Percentiles rank a stretch among this genome's conserved stretches.
Evolutionary conservation across 148 eudicot genomes (phyloP).

Genomic region (Rhododendron griersonianum): DNA sequence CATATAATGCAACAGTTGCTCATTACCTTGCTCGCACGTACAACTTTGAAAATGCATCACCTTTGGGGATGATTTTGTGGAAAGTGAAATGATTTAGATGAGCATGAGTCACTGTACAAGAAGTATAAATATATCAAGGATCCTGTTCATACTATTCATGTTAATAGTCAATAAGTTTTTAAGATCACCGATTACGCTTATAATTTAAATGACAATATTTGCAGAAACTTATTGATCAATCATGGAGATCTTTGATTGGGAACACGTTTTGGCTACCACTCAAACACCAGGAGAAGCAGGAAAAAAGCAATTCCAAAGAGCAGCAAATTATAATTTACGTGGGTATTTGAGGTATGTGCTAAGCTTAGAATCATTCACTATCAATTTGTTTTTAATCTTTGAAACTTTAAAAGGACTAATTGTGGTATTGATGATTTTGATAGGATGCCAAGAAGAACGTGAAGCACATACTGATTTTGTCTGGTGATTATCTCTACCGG

Average conservation of each 20-base stretch:
- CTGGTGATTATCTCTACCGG: constrained; percentile 83
- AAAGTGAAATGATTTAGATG: too few species aligned
- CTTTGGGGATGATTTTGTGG: too few species aligned
- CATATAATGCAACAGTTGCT: too few species aligned
- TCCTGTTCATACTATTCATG: too few species aligned
- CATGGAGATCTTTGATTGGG: background rate
- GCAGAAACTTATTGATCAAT: too few species aligned
- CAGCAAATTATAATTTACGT: constrained; percentile 86
- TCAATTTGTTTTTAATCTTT: background rate
- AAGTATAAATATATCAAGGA: too few species aligned
- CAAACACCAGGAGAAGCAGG: constrained; percentile 96
- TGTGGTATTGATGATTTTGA: constrained; percentile 6
- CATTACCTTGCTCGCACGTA: too few species aligned
- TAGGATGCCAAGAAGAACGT: constrained; percentile 72
- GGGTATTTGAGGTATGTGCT: constrained; percentile 78
- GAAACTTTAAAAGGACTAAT: background rate
- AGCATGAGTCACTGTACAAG: too few species aligned
- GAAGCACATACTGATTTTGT: constrained; percentile 64
- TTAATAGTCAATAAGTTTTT: too few species aligned
- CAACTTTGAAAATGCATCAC: too few species aligned
- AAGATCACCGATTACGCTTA: too few species aligned
- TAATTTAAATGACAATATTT: too few species aligned
- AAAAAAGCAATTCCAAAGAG: constrained; percentile 61
- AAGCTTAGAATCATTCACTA: background rate
- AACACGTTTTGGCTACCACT: constrained; percentile 93